These are phyloP conservation scores for Clitopilus passeckerianus DNA, from an alignment of 768 basidiomycete species.

Conservation along the genomic window DNA sequence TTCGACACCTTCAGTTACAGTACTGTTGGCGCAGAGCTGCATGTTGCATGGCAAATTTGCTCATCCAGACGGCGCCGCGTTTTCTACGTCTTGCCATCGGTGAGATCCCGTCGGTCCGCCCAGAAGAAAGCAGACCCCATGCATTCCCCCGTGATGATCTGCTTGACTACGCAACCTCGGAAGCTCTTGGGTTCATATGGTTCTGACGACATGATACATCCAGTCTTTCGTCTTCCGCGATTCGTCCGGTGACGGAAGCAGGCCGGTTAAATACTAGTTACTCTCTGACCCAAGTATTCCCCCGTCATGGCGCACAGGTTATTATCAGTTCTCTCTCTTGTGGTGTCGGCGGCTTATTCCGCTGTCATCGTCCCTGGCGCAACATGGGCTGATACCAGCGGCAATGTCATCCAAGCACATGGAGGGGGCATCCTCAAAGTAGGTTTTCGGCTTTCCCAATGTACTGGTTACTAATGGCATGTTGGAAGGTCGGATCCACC, in stretches of 20 bases:
- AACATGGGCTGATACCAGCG: slow-evolving; percentile 56
- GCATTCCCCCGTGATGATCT: neutral
- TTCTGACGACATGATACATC: neutral
- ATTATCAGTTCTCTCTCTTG: slow-evolving; percentile 4
- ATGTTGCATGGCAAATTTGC: too few species aligned
- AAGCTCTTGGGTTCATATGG: neutral
- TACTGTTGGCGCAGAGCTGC: neutral
- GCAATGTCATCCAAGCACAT: slow-evolving; percentile 60
- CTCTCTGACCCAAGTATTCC: neutral
- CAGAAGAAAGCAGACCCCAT: neutral
- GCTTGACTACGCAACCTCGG: neutral
- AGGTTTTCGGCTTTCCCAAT: neutral
- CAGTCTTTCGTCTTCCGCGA: neutral
- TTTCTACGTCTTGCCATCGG: neutral
- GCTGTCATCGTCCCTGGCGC: slow-evolving; percentile 58
- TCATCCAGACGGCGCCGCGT: neutral
- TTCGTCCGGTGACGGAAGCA: neutral
- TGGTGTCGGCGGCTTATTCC: slow-evolving; percentile 17
- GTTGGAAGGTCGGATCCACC: slow-evolving; percentile 40
- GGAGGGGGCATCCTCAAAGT: slow-evolving; percentile 58
- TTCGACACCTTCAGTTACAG: neutral
- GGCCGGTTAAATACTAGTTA: slow-evolving; percentile 1
- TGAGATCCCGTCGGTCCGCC: neutral
- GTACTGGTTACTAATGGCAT: neutral
- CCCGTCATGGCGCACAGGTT: neutral